Conservation (phyloP, 2,329 filamentous ascomycete species). For the Magnaporthiopsis incrustans region DNA sequence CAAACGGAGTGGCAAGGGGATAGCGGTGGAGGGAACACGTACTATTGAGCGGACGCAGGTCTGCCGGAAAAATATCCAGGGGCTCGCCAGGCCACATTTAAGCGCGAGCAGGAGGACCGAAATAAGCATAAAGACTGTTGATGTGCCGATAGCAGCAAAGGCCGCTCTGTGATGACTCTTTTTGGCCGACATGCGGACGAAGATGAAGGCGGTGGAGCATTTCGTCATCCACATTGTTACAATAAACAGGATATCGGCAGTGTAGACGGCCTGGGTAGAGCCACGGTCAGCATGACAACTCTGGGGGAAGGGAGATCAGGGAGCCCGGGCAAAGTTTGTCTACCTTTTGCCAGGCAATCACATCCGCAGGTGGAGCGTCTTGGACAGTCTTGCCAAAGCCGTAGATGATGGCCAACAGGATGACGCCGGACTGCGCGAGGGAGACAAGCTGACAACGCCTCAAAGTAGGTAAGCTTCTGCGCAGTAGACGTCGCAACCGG, state of each 20-base stretch:
- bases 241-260: slow-evolving; percentile 34
- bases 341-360: slow-evolving; percentile 24
- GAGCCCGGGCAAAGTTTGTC: too few species aligned
- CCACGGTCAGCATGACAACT: too few species aligned
- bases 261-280: slow-evolving; percentile 18
- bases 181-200: slow-evolving; percentile 34
- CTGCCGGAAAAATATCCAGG: slow-evolving; percentile 25
- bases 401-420: slow-evolving; percentile 26
- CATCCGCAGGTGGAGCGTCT: slow-evolving; percentile 14
- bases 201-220: slow-evolving; percentile 31
- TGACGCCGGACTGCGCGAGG: slow-evolving; percentile 26
- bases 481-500: too few species aligned
- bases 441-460: slow-evolving; percentile 5
- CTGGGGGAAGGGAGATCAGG: too few species aligned
- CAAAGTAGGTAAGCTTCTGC: neutral
- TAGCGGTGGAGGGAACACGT: too few species aligned
- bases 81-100: slow-evolving; percentile 28
- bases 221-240: slow-evolving; percentile 34
- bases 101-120: slow-evolving; percentile 31
- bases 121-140: slow-evolving; percentile 27
- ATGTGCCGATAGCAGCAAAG: slow-evolving; percentile 24
- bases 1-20: too few species aligned
- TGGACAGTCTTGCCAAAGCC: slow-evolving; percentile 30
- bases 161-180: slow-evolving; percentile 28
- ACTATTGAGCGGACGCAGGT: neutral